phyloP scores from a whole-genome alignment of 2,329 filamentous ascomycete species.

The Myriosclerotinia scirpicola region DNA sequence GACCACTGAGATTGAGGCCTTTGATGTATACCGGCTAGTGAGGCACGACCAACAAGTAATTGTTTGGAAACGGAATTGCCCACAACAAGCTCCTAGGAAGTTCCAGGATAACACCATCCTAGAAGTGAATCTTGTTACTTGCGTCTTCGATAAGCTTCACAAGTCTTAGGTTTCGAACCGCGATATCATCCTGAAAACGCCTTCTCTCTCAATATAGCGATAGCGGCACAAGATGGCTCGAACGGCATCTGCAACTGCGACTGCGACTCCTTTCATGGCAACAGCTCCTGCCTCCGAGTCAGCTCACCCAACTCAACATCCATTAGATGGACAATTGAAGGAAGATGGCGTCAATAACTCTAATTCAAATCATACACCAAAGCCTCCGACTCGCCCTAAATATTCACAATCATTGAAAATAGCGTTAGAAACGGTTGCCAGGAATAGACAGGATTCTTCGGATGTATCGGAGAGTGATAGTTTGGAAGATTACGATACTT shows the following conservation, averaged over 20 bases:
- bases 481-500: slow-evolving; percentile 39
- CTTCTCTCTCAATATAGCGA: neutral
- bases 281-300: neutral
- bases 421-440: slow-evolving; percentile 30
- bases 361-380: slow-evolving; percentile 24
- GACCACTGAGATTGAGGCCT: too few relatives aligned
- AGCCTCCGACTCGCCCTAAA: slow-evolving; percentile 21
- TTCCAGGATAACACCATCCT: neutral
- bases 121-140: neutral
- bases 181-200: neutral
- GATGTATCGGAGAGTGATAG: slow-evolving; percentile 34
- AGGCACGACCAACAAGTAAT: neutral
- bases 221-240: slow-evolving; percentile 24
- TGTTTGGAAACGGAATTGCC: neutral
- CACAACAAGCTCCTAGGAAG: neutral
- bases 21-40: neutral
- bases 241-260: slow-evolving; percentile 19
- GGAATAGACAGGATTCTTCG: slow-evolving; percentile 23
- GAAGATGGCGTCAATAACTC: slow-evolving; percentile 32
- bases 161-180: neutral
- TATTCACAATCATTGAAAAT: slow-evolving; percentile 35
- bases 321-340: slow-evolving; percentile 31
- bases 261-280: neutral
- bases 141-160: neutral
- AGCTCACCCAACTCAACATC: slow-evolving; percentile 17